Conservation (phyloP, 225 moss, liverwort and hornwort genomes). For the Pseudoscleropodium purum region DNA sequence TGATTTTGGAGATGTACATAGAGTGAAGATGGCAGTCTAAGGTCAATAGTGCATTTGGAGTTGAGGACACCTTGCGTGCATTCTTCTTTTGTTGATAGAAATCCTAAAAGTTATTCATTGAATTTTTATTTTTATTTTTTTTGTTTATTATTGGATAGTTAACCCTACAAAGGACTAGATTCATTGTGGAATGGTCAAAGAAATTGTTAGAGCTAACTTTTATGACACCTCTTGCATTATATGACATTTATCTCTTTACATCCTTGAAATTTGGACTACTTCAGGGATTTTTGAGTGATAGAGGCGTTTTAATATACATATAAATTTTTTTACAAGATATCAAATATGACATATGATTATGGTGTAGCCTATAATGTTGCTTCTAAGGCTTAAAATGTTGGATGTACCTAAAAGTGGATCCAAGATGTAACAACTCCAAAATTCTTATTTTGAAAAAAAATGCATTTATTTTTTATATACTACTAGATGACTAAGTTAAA, state of each 20-base stretch:
- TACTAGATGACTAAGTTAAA: no score
- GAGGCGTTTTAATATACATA: no score
- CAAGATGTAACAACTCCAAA: neutral
- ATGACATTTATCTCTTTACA: neutral
- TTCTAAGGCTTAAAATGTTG: no score
- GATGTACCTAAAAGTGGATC: neutral
- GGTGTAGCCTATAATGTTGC: no score
- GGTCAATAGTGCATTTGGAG: no score
- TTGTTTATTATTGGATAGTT: rapidly evolving
- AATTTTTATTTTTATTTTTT: neutral
- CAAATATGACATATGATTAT: neutral
- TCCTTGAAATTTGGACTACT: neutral
- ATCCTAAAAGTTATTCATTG: no score
- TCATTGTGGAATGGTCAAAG: neutral
- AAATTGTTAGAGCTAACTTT: no score
- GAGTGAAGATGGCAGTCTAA: no score
- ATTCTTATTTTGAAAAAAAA: no score
- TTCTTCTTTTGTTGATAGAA: no score
- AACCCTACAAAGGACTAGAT: rapidly evolving
- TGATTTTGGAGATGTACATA: no score
- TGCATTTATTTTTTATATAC: no score
- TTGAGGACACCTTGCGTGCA: rapidly evolving
- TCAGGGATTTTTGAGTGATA: neutral
- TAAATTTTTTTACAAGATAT: neutral
- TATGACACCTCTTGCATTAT: neutral